Percentiles rank a stretch among this genome's conserved stretches.
These are phyloP conservation scores for Aspergillus piperis DNA, from an alignment of 2,329 filamentous ascomycete genomes.

Conservation along the genomic window DNA sequence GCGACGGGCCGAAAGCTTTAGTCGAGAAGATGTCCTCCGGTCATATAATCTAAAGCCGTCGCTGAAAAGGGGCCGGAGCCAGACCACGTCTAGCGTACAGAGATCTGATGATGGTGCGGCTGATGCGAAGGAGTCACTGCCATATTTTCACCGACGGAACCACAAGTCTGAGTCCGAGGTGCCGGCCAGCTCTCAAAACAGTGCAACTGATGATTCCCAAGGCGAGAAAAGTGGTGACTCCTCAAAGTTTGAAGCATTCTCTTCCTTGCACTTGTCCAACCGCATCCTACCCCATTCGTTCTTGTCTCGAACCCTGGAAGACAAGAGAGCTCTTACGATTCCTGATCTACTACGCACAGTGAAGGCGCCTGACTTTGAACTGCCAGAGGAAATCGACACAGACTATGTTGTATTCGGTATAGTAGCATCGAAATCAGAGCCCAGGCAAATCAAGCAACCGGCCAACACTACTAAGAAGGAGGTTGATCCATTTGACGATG, in stretches of 20 bases:
- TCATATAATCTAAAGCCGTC: slow-evolving; percentile 33
- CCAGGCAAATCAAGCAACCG: slow-evolving; percentile 60
- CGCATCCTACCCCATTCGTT: slow-evolving; percentile 80
- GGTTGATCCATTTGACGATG: slow-evolving; percentile 51
- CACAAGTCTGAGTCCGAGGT: slow-evolving; percentile 25
- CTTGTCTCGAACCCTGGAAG: slow-evolving; percentile 73
- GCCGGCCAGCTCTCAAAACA: slow-evolving; percentile 19
- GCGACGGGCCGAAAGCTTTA: slow-evolving; percentile 56
- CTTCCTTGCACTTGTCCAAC: slow-evolving; percentile 77
- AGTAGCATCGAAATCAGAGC: slow-evolving; percentile 83
- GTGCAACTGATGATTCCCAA: slow-evolving; percentile 16
- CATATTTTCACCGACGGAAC: slow-evolving; percentile 26
- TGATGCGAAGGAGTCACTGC: slow-evolving; percentile 19
- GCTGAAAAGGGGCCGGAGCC: slow-evolving; percentile 39
- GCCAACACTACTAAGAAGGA: slow-evolving; percentile 43
- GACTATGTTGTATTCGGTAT: slow-evolving; percentile 90
- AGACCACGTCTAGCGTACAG: slow-evolving; percentile 36
- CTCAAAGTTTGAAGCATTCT: slow-evolving; percentile 81
- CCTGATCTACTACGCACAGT: slow-evolving; percentile 79
- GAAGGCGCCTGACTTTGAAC: slow-evolving; percentile 77
- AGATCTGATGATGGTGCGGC: slow-evolving; percentile 10
- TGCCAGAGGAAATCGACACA: slow-evolving; percentile 75
- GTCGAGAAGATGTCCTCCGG: slow-evolving; percentile 61
- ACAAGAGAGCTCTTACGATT: slow-evolving; percentile 75
- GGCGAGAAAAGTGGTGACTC: slow-evolving; percentile 43